Evolutionary conservation across 257 asterid genomes (phyloP).

Genomic region (Capsicum baccatum): DNA sequence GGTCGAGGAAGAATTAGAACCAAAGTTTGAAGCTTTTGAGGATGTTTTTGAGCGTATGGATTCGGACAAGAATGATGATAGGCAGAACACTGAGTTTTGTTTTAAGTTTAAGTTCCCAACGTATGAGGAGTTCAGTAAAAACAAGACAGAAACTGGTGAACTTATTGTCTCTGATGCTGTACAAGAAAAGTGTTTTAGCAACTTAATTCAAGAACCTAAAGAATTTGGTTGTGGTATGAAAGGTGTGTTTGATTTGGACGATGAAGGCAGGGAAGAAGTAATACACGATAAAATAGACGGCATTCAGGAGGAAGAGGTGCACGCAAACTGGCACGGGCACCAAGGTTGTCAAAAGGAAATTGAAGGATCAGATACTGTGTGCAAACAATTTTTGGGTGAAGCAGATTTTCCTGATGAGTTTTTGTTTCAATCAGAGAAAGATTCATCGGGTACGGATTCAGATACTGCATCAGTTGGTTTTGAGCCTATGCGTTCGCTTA

Average conservation of each 20-base stretch:
- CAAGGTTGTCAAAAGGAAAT: neutral
- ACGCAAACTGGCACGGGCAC: neutral
- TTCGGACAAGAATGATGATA: constrained; percentile 38
- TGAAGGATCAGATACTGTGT: constrained; percentile 23
- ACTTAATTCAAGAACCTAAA: constrained; percentile 38
- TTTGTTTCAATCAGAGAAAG: constrained; percentile 32
- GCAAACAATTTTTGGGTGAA: neutral
- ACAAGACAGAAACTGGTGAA: constrained; percentile 35
- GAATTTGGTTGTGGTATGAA: neutral
- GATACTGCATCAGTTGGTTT: constrained; percentile 47
- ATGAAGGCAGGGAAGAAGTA: neutral
- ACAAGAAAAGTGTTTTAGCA: constrained; percentile 30
- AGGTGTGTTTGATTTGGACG: constrained; percentile 4
- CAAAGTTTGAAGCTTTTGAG: constrained; percentile 26
- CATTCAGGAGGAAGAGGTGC: neutral
- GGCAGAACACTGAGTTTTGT: constrained; percentile 44
- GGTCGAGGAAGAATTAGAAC: constrained; percentile 35
- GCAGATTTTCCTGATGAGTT: constrained; percentile 34
- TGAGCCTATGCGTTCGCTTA: constrained; percentile 40
- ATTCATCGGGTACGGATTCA: constrained; percentile 36
- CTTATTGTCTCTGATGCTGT: constrained; percentile 40
- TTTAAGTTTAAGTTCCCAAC: constrained; percentile 68
- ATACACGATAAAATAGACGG: neutral
- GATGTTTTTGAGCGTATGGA: constrained; percentile 32
- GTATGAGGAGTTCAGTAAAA: constrained; percentile 61